Evolutionary conservation across 2,329 filamentous ascomycete species (phyloP), one percentile per base, ranked within the genome.

Genomic region (Pyricularia sp.): DNA sequence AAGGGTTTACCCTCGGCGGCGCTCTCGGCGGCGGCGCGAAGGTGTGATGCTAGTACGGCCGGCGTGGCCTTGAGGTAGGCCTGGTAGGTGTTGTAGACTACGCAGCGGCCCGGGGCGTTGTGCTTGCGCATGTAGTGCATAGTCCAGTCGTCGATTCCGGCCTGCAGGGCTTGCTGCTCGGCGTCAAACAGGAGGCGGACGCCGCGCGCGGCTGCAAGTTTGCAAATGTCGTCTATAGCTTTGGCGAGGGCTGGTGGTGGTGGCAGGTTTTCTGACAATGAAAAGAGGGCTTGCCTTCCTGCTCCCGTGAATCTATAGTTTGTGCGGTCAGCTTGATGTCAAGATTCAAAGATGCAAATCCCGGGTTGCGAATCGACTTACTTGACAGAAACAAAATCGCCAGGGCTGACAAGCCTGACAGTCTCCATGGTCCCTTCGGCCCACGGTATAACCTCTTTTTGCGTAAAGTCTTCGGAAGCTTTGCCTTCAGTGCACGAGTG

Each of bases 181-280:
- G 93, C 94, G 71, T 96, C 92, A 71, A 97, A 92, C 2, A 97
- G 86, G 0, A 97, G 84, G 3, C 87, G 85, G 2, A 97, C 87
- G 28, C 89, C 87, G 67, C 89, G 88, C 55, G 86, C 81, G 2
- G 86, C 84, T 0, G 93, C 93, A 20, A 91, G 85, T 65, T 88
- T 82, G 79, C 93, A 96, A 72, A 96, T 89, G 66, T 87, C 83
- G 72, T 92, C 86, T 71, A 97, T 92, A 17, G 91, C 90, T 17
- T 85, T 79, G 68, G 85, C 83, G 74, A 97, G 88, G 9, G 85
- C 84, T 4, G 85, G 81, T 0, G 87, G 86, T 0, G 92, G 90
- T 1, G 85, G 82, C 3, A 87, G 81, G 66, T 88, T 85, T 69
- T 86, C 83, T 61, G 87, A 83, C 33, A 96, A 85, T 68, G 87